Base-by-base conservation (phyloP, 805 yeast genomes). In the Lachancea waltii region DNA sequence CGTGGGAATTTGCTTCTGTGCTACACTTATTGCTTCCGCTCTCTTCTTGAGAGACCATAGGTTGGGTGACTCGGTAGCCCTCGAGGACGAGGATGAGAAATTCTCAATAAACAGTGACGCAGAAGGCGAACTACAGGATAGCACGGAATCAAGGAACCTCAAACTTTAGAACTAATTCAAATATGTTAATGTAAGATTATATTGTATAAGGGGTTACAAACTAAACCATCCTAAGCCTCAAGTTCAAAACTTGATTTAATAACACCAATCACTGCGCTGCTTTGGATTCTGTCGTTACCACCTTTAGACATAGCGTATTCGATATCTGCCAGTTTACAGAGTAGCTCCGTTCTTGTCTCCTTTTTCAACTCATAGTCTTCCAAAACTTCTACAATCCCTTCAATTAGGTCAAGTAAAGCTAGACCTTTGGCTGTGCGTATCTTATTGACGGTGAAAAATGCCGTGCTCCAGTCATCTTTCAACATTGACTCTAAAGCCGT, bases 281-380 rank as follows among this genome's bases (percentile, higher is more conserved):
- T 75, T 55, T 90, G 97, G 22, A 92, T 74, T 58, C 80, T 83
- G 43, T 89, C 96, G 54, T 79, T 84, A 2, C 97, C 97, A 7
- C 98, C 99, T 57, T 77, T 79, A 13, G 95, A 78, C 25, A 92
- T 80, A 1, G 95, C 81, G 59, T 89, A 90, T 63, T 92, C 98
- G 17, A 92, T 75, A 41, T 90, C 96, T 10, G 89, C 77, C 37
- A 92, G 65, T 1, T 86, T 86, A 45, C 73, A 72, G 40, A 86
- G 65, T 5, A 90, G 68, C 11, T 68, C 67, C 9, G 79, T 74
- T 46, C 94, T 69, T 2, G 92, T 78, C 23, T 33, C 39, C 20
- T 60, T 58, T 45, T 73, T 70, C 50, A 92, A 64, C 44, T 86
- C 84, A 48, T 79, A 77, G n/a, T 65, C 67, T 38, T 77, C 79